Evolutionary conservation across 176 grass and related monocot species (phyloP).

Genomic region (Oryza australiensis): DNA sequence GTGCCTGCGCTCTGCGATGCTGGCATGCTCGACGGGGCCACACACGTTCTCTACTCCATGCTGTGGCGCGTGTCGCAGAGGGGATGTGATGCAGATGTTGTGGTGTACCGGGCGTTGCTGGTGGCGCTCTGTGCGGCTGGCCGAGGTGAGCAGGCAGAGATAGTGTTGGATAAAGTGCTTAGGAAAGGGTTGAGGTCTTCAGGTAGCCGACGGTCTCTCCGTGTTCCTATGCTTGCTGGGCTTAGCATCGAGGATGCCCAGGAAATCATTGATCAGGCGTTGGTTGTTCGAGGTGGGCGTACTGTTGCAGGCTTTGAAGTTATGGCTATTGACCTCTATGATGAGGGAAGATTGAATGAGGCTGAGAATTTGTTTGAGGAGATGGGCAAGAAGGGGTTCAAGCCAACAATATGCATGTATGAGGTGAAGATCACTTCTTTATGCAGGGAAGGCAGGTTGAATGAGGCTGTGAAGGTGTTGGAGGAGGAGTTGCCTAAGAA

Average conservation of each 20-base stretch:
- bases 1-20: constrained; percentile 60
- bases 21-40: constrained; percentile 73
- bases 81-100: constrained; percentile 61
- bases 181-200: constrained; percentile 67
- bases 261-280: constrained; percentile 54
- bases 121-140: constrained; percentile 58
- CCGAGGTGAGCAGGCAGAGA: constrained; percentile 49
- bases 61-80: constrained; percentile 61
- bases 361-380: constrained; percentile 68
- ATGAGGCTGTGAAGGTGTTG: constrained; percentile 57
- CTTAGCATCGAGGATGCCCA: constrained; percentile 55
- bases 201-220: constrained; percentile 52
- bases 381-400: constrained; percentile 72
- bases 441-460: constrained; percentile 48
- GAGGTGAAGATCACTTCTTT: constrained; percentile 61
- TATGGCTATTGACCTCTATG: constrained; percentile 52
- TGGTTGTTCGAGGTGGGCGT: constrained; percentile 53
- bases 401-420: constrained; percentile 48
- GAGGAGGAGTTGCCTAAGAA: constrained; percentile 59
- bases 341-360: constrained; percentile 50
- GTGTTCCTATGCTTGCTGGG: constrained; percentile 56
- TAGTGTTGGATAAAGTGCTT: constrained; percentile 69
- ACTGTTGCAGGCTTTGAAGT: constrained; percentile 58
- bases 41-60: constrained; percentile 78
- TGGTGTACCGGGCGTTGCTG: constrained; percentile 60